phyloP scores from a whole-genome alignment of 768 basidiomycete genomes.

The Royoungia palumana region DNA sequence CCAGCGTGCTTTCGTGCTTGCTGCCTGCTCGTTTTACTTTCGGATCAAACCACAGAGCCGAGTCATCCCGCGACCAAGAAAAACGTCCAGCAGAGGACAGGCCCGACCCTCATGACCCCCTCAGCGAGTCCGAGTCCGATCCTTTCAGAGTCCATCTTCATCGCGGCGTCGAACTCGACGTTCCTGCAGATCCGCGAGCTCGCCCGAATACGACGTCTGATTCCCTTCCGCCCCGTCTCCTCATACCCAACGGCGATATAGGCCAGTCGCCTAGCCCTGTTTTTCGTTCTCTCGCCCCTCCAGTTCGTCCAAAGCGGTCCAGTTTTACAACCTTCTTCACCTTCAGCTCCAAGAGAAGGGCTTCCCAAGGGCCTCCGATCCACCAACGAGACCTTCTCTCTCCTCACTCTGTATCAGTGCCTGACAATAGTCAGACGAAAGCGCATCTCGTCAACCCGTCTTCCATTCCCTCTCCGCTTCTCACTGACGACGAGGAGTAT shows the following conservation, averaged over 20 bases:
- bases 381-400: conserved; percentile 10
- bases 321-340: conserved; percentile 37
- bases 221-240: conserved; percentile 39
- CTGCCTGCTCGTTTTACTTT: conserved; percentile 38
- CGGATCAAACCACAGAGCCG: conserved; percentile 16
- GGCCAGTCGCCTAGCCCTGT: conserved; percentile 55
- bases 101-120: conserved; percentile 27
- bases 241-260: conserved; percentile 53
- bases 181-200: conserved; percentile 13
- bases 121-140: conserved; percentile 38
- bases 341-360: conserved; percentile 26
- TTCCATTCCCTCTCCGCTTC: conserved; percentile 19
- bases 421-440: conserved; percentile 2
- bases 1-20: conserved; percentile 32
- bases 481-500: conserved; percentile 42
- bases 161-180: conserved; percentile 24
- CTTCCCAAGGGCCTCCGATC: conserved; percentile 10
- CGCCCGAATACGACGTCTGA: conserved; percentile 31
- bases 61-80: conserved; percentile 7
- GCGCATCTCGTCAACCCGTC: conserved; percentile 11
- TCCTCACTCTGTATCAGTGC: conserved; percentile 10
- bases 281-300: conserved; percentile 18
- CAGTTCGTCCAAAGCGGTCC: conserved; percentile 37
- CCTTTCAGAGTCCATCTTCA: conserved; percentile 25
- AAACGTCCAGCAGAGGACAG: conserved; percentile 36